A percentile compares a stretch with the other conserved stretches of the same genome.
Conservation (phyloP, 163 green algal genomes). For the Scenedesmus sp. region DNA sequence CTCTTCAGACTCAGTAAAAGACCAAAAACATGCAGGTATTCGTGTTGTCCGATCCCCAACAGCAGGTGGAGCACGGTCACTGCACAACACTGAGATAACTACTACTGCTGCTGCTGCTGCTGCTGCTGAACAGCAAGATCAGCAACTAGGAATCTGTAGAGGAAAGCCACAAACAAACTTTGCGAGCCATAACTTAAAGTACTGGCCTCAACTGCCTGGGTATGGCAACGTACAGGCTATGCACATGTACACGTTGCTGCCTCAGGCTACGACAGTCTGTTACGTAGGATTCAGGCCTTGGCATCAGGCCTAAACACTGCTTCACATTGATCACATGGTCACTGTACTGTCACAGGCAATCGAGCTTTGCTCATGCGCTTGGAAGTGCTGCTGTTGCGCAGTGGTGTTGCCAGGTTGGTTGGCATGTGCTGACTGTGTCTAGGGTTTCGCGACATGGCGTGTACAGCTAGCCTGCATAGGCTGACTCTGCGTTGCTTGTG, state of each 20-base stretch:
- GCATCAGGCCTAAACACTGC: too few species aligned
- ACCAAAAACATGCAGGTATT: not conserved
- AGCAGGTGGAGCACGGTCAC: not conserved
- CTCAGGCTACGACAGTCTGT: too few species aligned
- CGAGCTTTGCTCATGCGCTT: not conserved
- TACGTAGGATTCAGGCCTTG: too few species aligned
- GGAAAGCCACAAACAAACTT: too few species aligned
- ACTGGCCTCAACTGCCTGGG: too few species aligned
- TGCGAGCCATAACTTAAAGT: too few species aligned
- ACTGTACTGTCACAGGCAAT: too few species aligned
- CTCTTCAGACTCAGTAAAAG: not conserved
- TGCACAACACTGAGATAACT: not conserved
- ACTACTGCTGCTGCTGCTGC: not conserved
- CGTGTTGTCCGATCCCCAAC: not conserved
- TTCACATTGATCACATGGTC: too few species aligned
- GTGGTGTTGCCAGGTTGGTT: not conserved
- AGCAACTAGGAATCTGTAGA: not conserved
- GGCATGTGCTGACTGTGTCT: constrained; percentile 1
- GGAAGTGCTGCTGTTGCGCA: not conserved
- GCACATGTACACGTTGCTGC: too few species aligned
- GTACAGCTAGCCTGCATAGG: too few species aligned
- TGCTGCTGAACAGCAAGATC: not conserved
- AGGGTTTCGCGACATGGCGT: not conserved
- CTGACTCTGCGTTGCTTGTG: not conserved
- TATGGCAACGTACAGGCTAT: too few species aligned